Evolutionary conservation across 768 basidiomycete species (phyloP).

Genomic region (Lentinula sp.): DNA sequence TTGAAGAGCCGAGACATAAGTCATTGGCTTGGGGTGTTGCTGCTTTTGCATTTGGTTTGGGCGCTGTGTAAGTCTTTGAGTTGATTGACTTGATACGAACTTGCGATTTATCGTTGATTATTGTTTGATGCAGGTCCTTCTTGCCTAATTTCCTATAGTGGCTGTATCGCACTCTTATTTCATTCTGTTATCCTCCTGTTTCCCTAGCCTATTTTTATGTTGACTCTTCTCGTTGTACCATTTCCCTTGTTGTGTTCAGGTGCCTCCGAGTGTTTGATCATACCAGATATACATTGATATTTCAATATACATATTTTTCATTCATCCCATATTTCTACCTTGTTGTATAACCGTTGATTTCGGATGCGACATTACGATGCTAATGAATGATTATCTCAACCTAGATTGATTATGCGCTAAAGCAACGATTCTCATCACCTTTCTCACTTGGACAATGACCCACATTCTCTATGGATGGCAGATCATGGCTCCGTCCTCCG

Average conservation of each 20-base stretch:
- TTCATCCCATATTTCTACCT: not conserved
- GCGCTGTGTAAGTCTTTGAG: constrained; percentile 63
- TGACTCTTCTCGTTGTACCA: not conserved
- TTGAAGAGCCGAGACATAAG: constrained; percentile 62
- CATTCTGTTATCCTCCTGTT: constrained; percentile 12
- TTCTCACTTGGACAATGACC: not conserved
- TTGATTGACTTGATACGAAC: not conserved
- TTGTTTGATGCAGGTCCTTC: constrained; percentile 34
- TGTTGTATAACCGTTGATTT: not conserved
- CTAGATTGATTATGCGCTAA: no score
- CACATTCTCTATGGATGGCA: constrained; percentile 23
- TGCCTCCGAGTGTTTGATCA: not conserved
- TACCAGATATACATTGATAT: not conserved
- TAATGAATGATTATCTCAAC: not conserved
- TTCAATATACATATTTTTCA: not conserved
- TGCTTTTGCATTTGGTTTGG: constrained; percentile 77
- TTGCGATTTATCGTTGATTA: not conserved
- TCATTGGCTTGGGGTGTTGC: constrained; percentile 79
- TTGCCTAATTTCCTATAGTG: constrained; percentile 57
- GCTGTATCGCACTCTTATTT: not conserved
- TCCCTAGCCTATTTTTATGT: constrained; percentile 6
- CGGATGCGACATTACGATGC: not conserved
- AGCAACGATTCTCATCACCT: not conserved
- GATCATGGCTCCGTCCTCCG: constrained; percentile 43
- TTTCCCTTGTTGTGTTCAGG: not conserved